Conservation (phyloP, 108 stramenopile genomes). For the Stephanodiscus minutulus region DNA sequence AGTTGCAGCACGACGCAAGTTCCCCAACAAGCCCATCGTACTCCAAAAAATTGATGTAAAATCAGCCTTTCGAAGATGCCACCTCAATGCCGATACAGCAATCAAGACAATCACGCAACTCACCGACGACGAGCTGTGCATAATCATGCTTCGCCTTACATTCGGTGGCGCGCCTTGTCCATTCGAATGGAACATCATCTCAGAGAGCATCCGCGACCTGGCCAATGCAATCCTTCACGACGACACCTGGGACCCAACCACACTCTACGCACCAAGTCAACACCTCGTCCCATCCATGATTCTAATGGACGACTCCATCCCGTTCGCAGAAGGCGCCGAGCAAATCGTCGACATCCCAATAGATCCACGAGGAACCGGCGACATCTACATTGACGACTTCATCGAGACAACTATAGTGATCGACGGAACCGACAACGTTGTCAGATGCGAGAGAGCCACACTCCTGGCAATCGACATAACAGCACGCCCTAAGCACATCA, state of each 20-base stretch:
- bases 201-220: too few relatives aligned
- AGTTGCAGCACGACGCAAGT: background rate
- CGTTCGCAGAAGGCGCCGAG: background rate
- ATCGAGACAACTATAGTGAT: background rate
- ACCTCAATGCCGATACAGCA: background rate
- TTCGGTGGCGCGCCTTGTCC: too few relatives aligned
- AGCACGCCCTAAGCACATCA: background rate
- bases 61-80: conserved; percentile 1
- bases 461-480: background rate
- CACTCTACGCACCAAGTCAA: background rate
- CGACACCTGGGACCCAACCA: background rate
- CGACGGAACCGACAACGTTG: background rate
- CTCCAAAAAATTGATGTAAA: background rate
- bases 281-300: background rate
- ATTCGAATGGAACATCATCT: background rate
- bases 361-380: background rate
- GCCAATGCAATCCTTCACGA: background rate
- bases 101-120: background rate
- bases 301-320: background rate
- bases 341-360: background rate
- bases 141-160: background rate
- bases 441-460: background rate
- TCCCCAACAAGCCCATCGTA: background rate
- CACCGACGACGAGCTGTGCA: background rate
- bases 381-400: background rate